A percentile compares a stretch with the other conserved stretches of the same genome.
phyloP scores from a whole-genome alignment of 768 basidiomycete genomes.

The Imleria badia region DNA sequence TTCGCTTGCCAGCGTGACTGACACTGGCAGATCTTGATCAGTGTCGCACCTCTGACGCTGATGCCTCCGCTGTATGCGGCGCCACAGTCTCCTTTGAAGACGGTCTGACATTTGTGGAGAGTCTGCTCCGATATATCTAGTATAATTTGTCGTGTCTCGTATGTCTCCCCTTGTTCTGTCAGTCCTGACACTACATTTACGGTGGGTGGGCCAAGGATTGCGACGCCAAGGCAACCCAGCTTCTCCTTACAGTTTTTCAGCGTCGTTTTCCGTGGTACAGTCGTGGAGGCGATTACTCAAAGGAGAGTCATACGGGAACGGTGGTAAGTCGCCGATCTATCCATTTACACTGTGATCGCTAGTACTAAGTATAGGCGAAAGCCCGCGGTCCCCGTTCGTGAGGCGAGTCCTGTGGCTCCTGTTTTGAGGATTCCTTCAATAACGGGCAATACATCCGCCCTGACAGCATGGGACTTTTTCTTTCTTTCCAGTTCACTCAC shows the following conservation, averaged over 20 bases:
- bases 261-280: not conserved
- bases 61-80: no score
- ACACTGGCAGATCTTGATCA: constrained; percentile 11
- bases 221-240: not conserved
- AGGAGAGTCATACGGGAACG: not conserved
- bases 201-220: not conserved
- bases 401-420: constrained; percentile 3
- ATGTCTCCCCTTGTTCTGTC: not conserved
- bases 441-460: constrained; percentile 1
- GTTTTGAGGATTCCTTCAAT: not conserved
- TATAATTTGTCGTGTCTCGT: not conserved
- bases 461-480: constrained; percentile 1
- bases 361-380: not conserved
- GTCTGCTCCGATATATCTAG: not conserved
- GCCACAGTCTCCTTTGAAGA: constrained; percentile 7
- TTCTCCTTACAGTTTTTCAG: not conserved
- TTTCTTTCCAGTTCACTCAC: not conserved
- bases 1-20: not conserved
- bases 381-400: constrained; percentile 8
- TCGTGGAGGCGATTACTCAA: not conserved
- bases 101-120: not conserved
- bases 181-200: not conserved
- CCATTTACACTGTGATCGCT: not conserved
- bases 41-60: constrained; percentile 9
- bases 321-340: constrained; percentile 5